phyloP scores from a whole-genome alignment of 2,329 filamentous ascomycete species.

The Scorias spongiosa region DNA sequence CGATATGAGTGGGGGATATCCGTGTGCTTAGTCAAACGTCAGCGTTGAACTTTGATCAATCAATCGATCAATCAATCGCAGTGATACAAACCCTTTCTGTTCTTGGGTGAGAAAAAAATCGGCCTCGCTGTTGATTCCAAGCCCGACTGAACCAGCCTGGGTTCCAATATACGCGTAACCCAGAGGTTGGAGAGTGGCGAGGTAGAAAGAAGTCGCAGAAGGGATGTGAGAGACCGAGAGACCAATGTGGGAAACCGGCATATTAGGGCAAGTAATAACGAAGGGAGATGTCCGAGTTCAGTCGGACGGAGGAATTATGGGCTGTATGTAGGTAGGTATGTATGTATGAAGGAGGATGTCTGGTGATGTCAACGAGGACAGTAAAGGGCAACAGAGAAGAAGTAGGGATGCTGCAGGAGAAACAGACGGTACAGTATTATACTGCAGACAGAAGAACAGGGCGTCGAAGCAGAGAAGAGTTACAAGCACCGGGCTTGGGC shows the following conservation, averaged over 20 bases:
- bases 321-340: background rate
- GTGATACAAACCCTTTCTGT: slow-evolving; percentile 36
- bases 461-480: too few species aligned
- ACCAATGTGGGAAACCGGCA: slow-evolving; percentile 49
- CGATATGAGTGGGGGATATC: slow-evolving; percentile 22
- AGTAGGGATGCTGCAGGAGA: slow-evolving; percentile 5
- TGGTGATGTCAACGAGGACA: background rate
- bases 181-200: slow-evolving; percentile 61
- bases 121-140: slow-evolving; percentile 40
- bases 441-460: background rate
- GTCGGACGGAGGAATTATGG: background rate
- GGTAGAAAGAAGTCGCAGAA: slow-evolving; percentile 69
- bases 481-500: background rate
- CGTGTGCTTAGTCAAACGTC: slow-evolving; percentile 8
- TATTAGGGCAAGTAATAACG: slow-evolving; percentile 15
- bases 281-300: background rate
- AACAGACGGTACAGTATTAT: background rate
- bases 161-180: slow-evolving; percentile 57
- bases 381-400: slow-evolving; percentile 4
- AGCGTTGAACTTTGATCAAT: slow-evolving; percentile 1
- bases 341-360: background rate
- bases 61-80: background rate
- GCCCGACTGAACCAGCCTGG: slow-evolving; percentile 44
- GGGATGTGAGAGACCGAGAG: slow-evolving; percentile 63
- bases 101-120: slow-evolving; percentile 52